phyloP scores from a whole-genome alignment of 75 land plant species.

The Sequoiadendron giganteum region DNA sequence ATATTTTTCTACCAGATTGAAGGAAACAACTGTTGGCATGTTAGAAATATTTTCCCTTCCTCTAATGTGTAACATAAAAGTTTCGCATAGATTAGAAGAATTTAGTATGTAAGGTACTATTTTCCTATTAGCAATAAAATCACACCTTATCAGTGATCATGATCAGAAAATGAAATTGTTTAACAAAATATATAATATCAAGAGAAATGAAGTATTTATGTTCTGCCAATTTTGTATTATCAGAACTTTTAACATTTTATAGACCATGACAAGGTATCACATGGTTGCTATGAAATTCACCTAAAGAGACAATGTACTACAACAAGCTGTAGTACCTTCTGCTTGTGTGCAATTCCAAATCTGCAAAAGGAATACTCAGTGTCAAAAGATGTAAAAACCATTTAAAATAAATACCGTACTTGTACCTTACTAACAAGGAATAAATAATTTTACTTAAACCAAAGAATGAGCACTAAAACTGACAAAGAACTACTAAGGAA shows the following conservation, averaged over 20 bases:
- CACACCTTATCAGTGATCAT: not conserved
- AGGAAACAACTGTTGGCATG: no score
- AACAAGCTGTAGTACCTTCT: constrained; percentile 14
- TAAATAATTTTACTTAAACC: not conserved
- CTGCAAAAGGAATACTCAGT: not conserved
- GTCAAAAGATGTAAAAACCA: not conserved
- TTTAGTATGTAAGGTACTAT: not conserved
- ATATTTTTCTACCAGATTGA: no score
- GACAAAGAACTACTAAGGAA: not conserved
- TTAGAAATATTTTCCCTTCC: no score
- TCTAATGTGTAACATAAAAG: not conserved
- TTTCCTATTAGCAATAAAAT: not conserved
- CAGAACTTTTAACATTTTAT: constrained; percentile 1
- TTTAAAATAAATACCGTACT: not conserved
- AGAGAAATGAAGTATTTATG: not conserved
- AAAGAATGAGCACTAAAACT: not conserved
- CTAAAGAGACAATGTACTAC: constrained; percentile 14
- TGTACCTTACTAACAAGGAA: not conserved
- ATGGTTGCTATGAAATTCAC: constrained; percentile 8
- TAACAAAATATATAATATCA: not conserved
- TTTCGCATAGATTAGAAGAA: not conserved
- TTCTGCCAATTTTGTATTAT: not conserved
- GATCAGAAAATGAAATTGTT: not conserved
- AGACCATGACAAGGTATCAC: not conserved
- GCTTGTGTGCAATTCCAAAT: constrained; percentile 12